These are phyloP conservation scores for Phellopilus nigrolimitatus DNA, from an alignment of 1,284 basidiomycete genomes.

Conservation along the genomic window DNA sequence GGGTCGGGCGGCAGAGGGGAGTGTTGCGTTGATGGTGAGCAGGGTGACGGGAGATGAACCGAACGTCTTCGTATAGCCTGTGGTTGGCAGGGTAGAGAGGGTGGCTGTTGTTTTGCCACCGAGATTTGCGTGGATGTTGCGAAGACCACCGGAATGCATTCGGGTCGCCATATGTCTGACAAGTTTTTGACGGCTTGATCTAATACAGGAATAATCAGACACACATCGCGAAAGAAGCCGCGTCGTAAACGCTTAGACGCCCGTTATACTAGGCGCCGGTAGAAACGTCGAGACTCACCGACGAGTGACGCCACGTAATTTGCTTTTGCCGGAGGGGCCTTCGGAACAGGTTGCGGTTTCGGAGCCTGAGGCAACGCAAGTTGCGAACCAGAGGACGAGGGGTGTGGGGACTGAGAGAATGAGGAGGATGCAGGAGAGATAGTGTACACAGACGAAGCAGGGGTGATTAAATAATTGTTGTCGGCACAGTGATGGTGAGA, in stretches of 20 bases:
- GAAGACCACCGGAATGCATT: constrained; percentile 64
- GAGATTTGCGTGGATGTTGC: constrained; percentile 37
- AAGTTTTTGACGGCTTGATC: constrained; percentile 73
- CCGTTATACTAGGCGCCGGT: neutral
- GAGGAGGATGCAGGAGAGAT: constrained; percentile 35
- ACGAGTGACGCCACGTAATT: constrained; percentile 63
- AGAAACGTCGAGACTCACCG: constrained; percentile 43
- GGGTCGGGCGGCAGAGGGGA: constrained; percentile 36
- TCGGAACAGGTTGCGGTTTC: constrained; percentile 36
- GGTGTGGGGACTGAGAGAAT: constrained; percentile 30
- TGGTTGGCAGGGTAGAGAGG: constrained; percentile 23
- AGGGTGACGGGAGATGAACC: constrained; percentile 47
- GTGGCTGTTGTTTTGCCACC: constrained; percentile 25
- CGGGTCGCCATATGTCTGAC: constrained; percentile 69
- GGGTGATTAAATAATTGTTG: constrained; percentile 52
- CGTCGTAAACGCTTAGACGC: neutral
- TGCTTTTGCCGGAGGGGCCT: constrained; percentile 41
- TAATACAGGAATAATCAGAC: constrained; percentile 27
- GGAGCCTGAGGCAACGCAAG: constrained; percentile 27
- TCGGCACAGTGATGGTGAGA: constrained; percentile 36
- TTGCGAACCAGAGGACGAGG: constrained; percentile 36
- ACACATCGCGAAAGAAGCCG: constrained; percentile 24
- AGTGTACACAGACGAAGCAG: constrained; percentile 50
- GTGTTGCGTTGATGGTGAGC: constrained; percentile 25
- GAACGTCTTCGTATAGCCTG: constrained; percentile 25